phyloP scores from a whole-genome alignment of 225 moss, liverwort and hornwort genomes.

The Bryoerythrophyllum caledonicum region DNA sequence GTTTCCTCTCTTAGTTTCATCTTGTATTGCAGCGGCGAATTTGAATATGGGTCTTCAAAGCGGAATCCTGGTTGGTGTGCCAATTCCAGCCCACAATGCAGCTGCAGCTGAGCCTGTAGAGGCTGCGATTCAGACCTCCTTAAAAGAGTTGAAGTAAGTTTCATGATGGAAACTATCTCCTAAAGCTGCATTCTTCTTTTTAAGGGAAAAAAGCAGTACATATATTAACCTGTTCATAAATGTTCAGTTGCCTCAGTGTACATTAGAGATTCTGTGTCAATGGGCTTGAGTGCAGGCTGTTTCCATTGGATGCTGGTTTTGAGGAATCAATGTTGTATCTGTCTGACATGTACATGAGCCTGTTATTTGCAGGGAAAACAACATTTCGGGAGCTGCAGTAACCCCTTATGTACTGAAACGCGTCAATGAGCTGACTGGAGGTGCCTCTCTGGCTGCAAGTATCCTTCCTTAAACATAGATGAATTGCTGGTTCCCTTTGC shows the following conservation, averaged over 20 bases:
- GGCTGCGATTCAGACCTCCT: constrained; percentile 65
- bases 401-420: constrained; percentile 79
- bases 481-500: not conserved
- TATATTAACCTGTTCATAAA: not conserved
- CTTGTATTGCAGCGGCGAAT: constrained; percentile 53
- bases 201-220: not conserved
- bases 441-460: constrained; percentile 83
- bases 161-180: not conserved
- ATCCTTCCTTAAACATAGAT: constrained; percentile 45
- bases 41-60: constrained; percentile 70
- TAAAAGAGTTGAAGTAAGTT: constrained; percentile 71
- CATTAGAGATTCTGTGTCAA: not conserved
- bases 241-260: not conserved
- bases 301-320: not conserved
- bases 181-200: not conserved
- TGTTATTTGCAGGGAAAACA: constrained; percentile 50
- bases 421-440: constrained; percentile 85
- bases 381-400: constrained; percentile 70
- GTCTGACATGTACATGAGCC: not conserved
- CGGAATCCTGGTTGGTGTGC: constrained; percentile 86
- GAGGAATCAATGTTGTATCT: constrained; percentile 13
- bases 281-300: too few relatives aligned
- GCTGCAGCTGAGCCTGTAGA: constrained; percentile 78
- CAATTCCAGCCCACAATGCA: constrained; percentile 68
- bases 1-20: constrained; percentile 11